A percentile compares a stretch with the other conserved stretches of the same genome.
phyloP scores from a whole-genome alignment of 2,329 filamentous ascomycete genomes.

The Colletotrichum tropicale region DNA sequence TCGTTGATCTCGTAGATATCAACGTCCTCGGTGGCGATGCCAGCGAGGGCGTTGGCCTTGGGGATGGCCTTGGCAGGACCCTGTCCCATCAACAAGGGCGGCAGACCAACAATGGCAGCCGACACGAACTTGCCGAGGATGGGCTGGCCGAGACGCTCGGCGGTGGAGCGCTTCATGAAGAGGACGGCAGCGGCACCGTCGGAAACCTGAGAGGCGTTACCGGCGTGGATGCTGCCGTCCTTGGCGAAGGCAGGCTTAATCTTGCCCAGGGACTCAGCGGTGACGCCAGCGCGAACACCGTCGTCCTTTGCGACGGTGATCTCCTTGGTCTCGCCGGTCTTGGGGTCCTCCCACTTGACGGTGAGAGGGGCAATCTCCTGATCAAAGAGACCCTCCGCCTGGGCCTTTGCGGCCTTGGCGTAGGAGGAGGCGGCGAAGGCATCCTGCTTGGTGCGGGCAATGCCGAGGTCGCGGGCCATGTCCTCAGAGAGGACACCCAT shows the following conservation, averaged over 20 bases:
- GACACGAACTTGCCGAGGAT: slow-evolving; percentile 93
- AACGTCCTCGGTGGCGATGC: slow-evolving; percentile 85
- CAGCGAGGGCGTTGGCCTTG: slow-evolving; percentile 85
- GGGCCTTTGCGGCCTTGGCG: slow-evolving; percentile 86
- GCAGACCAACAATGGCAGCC: slow-evolving; percentile 84
- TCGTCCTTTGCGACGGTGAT: slow-evolving; percentile 87
- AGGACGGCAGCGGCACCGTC: slow-evolving; percentile 95
- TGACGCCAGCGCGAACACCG: slow-evolving; percentile 84
- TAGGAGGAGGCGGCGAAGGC: slow-evolving; percentile 94
- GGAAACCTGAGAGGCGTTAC: slow-evolving; percentile 94
- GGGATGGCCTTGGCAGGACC: slow-evolving; percentile 97
- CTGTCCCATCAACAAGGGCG: slow-evolving; percentile 93
- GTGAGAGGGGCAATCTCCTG: slow-evolving; percentile 88
- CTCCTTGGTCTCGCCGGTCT: slow-evolving; percentile 83
- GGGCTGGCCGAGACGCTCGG: slow-evolving; percentile 83
- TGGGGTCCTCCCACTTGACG: slow-evolving; percentile 88
- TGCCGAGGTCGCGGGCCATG: slow-evolving; percentile 86
- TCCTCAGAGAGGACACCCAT: slow-evolving; percentile 94
- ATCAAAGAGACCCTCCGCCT: slow-evolving; percentile 87
- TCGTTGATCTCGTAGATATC: slow-evolving; percentile 99
- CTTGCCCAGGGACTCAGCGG: slow-evolving; percentile 86
- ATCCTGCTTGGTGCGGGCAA: slow-evolving; percentile 79
- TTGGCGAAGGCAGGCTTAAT: slow-evolving; percentile 90
- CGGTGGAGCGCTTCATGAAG: slow-evolving; percentile 92
- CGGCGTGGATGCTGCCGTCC: slow-evolving; percentile 92